phyloP scores from a whole-genome alignment of 192 early-diverging fungal genomes.

The Podila horticola region DNA sequence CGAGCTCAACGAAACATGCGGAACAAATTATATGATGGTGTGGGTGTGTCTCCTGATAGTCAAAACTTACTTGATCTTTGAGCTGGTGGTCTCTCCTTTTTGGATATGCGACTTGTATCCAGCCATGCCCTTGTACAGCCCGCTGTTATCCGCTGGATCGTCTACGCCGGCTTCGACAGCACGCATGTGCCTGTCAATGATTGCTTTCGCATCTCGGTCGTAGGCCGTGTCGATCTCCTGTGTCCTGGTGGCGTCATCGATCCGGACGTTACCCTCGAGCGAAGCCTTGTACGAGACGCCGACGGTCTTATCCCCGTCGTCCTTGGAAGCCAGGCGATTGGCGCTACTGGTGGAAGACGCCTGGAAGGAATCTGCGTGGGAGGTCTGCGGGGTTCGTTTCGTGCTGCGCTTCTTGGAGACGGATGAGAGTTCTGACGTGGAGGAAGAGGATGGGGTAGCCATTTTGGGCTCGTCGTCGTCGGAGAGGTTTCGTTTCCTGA shows the following conservation, averaged over 20 bases:
- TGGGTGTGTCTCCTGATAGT: too few relatives aligned
- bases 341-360: slow-evolving; percentile 58
- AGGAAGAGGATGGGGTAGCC: slow-evolving; percentile 51
- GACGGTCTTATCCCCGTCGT: slow-evolving; percentile 41
- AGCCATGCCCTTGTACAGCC: slow-evolving; percentile 73
- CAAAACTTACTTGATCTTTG: slow-evolving; percentile 56
- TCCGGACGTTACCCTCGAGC: slow-evolving; percentile 38
- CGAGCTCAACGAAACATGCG: background rate
- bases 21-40: too few relatives aligned
- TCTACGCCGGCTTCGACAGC: slow-evolving; percentile 50
- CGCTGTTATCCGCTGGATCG: slow-evolving; percentile 46
- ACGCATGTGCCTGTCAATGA: slow-evolving; percentile 56
- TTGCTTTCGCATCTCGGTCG: slow-evolving; percentile 51
- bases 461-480: slow-evolving; percentile 46
- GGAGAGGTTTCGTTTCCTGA: slow-evolving; percentile 62
- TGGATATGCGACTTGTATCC: slow-evolving; percentile 70
- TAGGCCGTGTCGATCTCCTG: slow-evolving; percentile 56
- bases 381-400: slow-evolving; percentile 35
- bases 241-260: slow-evolving; percentile 43
- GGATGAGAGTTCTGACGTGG: slow-evolving; percentile 53
- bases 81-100: slow-evolving; percentile 70
- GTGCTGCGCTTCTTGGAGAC: slow-evolving; percentile 54
- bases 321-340: slow-evolving; percentile 41
- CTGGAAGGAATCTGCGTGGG: slow-evolving; percentile 48
- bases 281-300: slow-evolving; percentile 50